These are phyloP conservation scores for Aspergillus calidoustus DNA, from an alignment of 2,329 filamentous ascomycete genomes.

Conservation along the genomic window DNA sequence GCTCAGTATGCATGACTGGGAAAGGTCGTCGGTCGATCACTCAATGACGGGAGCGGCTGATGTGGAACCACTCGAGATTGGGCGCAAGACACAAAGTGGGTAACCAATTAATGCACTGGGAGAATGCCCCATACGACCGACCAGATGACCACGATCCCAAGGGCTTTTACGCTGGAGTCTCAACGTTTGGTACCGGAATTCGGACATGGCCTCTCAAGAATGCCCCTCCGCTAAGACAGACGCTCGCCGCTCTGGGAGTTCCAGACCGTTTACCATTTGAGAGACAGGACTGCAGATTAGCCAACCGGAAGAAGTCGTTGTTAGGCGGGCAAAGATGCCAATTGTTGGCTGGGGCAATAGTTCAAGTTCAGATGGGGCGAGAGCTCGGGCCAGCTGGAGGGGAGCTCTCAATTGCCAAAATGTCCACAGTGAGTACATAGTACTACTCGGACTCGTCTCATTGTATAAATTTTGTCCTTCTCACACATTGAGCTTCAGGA, in stretches of 20 bases:
- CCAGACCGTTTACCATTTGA: background rate
- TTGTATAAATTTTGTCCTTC: background rate
- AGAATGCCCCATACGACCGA: slow-evolving; percentile 19
- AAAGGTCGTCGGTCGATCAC: slow-evolving; percentile 18
- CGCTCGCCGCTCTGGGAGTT: background rate
- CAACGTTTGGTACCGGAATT: background rate
- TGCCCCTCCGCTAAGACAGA: background rate
- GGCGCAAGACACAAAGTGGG: slow-evolving; percentile 20
- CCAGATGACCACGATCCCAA: slow-evolving; percentile 26
- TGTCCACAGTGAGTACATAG: background rate
- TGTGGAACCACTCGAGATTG: slow-evolving; percentile 28
- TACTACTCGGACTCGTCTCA: background rate
- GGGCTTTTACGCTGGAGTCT: slow-evolving; percentile 1
- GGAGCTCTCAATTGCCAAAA: slow-evolving; percentile 9
- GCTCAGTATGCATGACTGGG: slow-evolving; percentile 2
- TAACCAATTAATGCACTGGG: slow-evolving; percentile 15
- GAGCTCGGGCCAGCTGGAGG: slow-evolving; percentile 13
- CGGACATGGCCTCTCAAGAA: background rate
- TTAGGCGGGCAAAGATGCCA: background rate
- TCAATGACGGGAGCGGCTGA: slow-evolving; percentile 27
- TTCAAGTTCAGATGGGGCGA: slow-evolving; percentile 8
- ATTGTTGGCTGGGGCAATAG: slow-evolving; percentile 5
- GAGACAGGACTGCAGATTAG: background rate
- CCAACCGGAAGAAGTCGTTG: slow-evolving; percentile 7
- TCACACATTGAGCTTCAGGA: background rate